Evolutionary conservation across 2,329 filamentous ascomycete species (phyloP).

Genomic region (Aspergillus versicolor): DNA sequence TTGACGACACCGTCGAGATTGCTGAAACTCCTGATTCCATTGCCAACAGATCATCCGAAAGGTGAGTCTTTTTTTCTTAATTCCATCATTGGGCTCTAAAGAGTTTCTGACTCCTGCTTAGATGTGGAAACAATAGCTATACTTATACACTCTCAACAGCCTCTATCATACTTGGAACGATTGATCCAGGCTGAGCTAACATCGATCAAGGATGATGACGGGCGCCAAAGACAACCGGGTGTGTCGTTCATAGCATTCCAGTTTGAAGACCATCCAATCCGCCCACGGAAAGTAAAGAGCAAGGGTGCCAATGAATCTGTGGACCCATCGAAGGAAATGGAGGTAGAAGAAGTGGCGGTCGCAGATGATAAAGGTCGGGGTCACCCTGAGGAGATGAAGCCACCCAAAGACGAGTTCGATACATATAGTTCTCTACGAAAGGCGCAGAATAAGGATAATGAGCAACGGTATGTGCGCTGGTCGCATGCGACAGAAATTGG

Average conservation of each 20-base stretch:
- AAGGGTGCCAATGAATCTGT: conserved; percentile 19
- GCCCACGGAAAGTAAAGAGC: conserved; percentile 38
- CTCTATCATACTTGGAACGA: conserved; percentile 83
- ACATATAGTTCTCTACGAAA: conserved; percentile 69
- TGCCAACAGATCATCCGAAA: conserved; percentile 65
- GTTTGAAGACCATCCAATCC: conserved; percentile 60
- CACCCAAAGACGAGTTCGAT: conserved; percentile 55
- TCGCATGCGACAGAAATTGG: conserved; percentile 85
- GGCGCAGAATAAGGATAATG: conserved; percentile 17
- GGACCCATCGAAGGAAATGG: conserved; percentile 1
- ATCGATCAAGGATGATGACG: conserved; percentile 59
- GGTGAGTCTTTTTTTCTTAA: conserved; percentile 20
- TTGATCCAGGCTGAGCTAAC: conserved; percentile 86
- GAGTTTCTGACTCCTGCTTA: conserved; percentile 11
- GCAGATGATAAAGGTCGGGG: conserved; percentile 21
- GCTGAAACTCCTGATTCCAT: conserved; percentile 75
- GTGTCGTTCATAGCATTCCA: conserved; percentile 81
- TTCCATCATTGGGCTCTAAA: too few relatives aligned
- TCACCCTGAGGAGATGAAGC: conserved; percentile 40
- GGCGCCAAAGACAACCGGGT: conserved; percentile 68
- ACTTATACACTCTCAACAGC: conserved; percentile 85
- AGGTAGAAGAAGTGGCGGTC: conserved; percentile 3
- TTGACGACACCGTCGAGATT: conserved; percentile 77
- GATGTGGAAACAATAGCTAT: conserved; percentile 81
- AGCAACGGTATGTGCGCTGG: conserved; percentile 75